phyloP scores from a whole-genome alignment of 441 rosid genomes.

The Syzygium malaccense region DNA sequence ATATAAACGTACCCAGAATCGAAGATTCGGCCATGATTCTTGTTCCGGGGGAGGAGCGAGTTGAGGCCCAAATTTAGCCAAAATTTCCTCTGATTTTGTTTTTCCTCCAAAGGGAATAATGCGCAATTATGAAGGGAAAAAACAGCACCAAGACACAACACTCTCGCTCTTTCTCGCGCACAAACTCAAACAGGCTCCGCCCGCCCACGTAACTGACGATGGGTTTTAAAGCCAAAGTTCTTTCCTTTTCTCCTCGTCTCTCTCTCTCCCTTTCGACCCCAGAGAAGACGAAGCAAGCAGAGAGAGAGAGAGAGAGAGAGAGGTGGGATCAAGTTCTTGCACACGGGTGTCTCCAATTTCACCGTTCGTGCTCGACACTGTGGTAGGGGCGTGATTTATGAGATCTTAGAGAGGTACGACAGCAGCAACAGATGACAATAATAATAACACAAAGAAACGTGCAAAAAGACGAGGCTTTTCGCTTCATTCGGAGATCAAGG shows the following conservation, averaged over 20 bases:
- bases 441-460: background rate
- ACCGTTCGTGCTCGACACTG: background rate
- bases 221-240: background rate
- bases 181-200: background rate
- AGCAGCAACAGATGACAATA: background rate
- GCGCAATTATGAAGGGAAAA: constrained; percentile 6
- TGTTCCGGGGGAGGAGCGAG: constrained; percentile 20
- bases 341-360: background rate
- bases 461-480: background rate
- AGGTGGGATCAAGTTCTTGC: background rate
- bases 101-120: background rate
- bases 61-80: constrained; percentile 21
- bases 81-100: background rate
- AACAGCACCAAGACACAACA: background rate
- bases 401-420: background rate
- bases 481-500: background rate
- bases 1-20: constrained; percentile 12
- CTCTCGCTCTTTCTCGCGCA: background rate
- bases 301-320: background rate
- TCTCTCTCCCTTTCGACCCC: background rate
- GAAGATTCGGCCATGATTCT: constrained; percentile 29
- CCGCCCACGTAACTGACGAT: background rate
- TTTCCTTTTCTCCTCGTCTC: background rate
- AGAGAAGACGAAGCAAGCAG: background rate
- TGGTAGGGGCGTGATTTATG: background rate